Base-by-base conservation (phyloP, 148 eudicot species). In the Heliamphora exappendiculata region DNA sequence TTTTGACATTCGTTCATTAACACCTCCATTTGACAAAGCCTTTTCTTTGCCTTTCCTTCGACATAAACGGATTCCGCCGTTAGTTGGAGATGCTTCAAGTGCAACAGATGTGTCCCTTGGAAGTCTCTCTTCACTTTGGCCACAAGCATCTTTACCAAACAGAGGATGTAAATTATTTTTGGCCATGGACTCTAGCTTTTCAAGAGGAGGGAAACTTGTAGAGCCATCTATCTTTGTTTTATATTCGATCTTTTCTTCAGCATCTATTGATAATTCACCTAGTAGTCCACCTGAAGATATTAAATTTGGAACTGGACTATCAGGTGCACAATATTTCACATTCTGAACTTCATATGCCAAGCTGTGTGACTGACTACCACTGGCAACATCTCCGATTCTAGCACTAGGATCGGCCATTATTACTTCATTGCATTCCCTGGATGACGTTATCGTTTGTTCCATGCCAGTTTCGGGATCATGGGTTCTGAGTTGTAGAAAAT, bases 31-130 rank as follows among this genome's bases (percentile, higher is more conserved):
- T 8, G 85, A 87, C 33, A 81, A 62, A 34, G 80, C 84, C 84
- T 78, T 84, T 31, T 60, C 88, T 73, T 86, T 86, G 19, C 89
- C 86, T 76, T 85, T 87, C 70, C 72, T 67, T 64, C 50, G 41
- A 47, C 67, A 44, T 20, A 74, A 58, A 57, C 22, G 37, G 42
- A 76, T 39, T 29, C 76, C 80, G 68, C 78, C 55, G 24, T 63
- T 66, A 41, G 67, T 69, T 19, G 85, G 84, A 78, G 84, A 72
- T 54, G 66, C 74, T 65, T 78, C 77, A 45, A 74, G 60, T 44
- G 77, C 67, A 73, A 36, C 73, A 75, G 72, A 57, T 3, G 37
- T 75, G 16, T 63, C 79, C 70, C 78, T 49, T 34, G 33, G 76
- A 74, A 74, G 57, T 54, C 68, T 33, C 33, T 71, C 67, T 44